Conservation (phyloP, 371 early-diverging fungal species). For the Dichotomocladium elegans region DNA sequence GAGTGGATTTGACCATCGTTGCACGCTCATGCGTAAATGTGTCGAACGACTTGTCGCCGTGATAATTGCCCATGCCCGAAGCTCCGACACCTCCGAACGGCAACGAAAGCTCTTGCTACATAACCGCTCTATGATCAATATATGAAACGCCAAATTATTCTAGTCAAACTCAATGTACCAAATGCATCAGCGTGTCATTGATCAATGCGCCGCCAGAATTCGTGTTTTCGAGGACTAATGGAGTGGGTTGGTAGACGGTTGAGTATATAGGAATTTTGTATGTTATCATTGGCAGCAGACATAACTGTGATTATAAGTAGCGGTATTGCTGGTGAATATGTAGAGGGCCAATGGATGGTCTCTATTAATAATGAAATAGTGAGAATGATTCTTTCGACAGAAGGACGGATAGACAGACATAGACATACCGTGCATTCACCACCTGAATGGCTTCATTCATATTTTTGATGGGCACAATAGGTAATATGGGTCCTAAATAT, state of each 20-base stretch:
- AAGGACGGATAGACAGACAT: too few relatives aligned
- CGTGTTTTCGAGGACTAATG: constrained; percentile 22
- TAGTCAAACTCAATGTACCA: constrained; percentile 15
- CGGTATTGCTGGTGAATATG: constrained; percentile 41
- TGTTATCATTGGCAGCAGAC: too few relatives aligned
- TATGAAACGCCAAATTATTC: too few relatives aligned
- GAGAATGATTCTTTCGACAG: neutral
- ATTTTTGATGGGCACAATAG: constrained; percentile 65
- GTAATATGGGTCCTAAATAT: constrained; percentile 62
- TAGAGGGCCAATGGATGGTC: constrained; percentile 74
- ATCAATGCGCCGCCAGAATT: constrained; percentile 64
- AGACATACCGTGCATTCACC: constrained; percentile 23
- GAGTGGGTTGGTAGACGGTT: constrained; percentile 16
- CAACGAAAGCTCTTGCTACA: constrained; percentile 35
- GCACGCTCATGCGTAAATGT: constrained; percentile 66
- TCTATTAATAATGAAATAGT: constrained; percentile 4
- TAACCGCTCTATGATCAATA: too few relatives aligned
- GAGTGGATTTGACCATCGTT: constrained; percentile 48
- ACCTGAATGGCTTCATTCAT: constrained; percentile 71
- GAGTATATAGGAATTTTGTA: neutral
- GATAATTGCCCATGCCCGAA: constrained; percentile 80
- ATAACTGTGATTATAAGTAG: constrained; percentile 27
- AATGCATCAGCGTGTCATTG: constrained; percentile 71
- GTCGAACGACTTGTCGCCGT: constrained; percentile 74
- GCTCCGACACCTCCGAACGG: constrained; percentile 89